Evolutionary conservation across 148 eudicot species (phyloP).

Genomic region (Spergularia marina): DNA sequence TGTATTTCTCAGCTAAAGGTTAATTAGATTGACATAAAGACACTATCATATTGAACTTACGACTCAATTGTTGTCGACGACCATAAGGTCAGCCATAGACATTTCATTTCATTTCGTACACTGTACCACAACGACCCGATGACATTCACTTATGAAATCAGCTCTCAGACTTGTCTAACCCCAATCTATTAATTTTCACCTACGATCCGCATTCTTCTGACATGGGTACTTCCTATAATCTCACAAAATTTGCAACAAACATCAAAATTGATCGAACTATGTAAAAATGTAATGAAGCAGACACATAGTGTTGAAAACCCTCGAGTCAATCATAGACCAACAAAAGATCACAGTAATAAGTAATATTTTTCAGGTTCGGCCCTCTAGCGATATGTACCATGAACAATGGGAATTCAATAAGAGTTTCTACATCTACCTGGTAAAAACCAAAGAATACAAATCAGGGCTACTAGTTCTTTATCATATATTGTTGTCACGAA

Average conservation of each 20-base stretch:
- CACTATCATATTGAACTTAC: not conserved
- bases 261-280: not conserved
- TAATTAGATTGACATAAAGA: not conserved
- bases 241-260: not conserved
- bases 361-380: too few species aligned
- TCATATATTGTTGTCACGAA: too few species aligned
- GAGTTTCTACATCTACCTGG: too few species aligned
- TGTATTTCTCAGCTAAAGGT: not conserved
- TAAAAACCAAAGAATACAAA: too few species aligned
- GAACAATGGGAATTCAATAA: too few species aligned
- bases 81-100: not conserved
- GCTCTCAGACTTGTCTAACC: not conserved
- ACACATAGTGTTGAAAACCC: too few species aligned
- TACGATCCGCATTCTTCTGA: not conserved
- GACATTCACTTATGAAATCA: not conserved
- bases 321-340: too few species aligned
- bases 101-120: not conserved
- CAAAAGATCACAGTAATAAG: too few species aligned
- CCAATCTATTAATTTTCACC: not conserved
- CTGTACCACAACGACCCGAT: not conserved
- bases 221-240: not conserved
- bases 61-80: not conserved
- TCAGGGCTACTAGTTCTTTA: too few species aligned
- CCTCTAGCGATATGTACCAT: too few species aligned
- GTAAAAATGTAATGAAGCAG: too few species aligned